phyloP scores from a whole-genome alignment of 768 basidiomycete species.

The Filobasidium wieringae region DNA sequence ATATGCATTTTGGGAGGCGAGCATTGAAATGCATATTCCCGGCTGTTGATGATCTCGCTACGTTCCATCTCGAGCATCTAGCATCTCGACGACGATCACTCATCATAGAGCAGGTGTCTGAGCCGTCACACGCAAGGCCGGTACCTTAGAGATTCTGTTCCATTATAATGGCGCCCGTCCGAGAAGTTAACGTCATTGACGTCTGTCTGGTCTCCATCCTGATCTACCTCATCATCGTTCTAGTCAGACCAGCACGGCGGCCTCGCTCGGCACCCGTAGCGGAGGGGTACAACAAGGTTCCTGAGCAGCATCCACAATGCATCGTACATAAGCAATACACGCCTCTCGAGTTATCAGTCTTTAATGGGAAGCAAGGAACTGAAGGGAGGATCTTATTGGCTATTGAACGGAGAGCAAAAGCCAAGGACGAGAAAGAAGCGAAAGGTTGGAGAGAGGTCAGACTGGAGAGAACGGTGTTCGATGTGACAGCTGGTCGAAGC shows the following conservation, averaged over 20 bases:
- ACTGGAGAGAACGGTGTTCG: slow-evolving; percentile 58
- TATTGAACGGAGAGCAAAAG: slow-evolving; percentile 52
- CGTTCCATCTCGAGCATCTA: no score
- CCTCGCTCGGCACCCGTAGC: neutral
- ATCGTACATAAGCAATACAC: slow-evolving; percentile 68
- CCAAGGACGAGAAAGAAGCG: slow-evolving; percentile 47
- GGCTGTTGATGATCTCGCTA: no score
- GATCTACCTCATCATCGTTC: neutral
- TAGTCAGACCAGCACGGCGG: neutral
- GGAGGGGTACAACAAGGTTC: slow-evolving; percentile 43
- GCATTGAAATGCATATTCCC: no score
- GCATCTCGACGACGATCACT: no score
- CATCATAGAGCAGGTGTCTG: no score
- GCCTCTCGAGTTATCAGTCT: slow-evolving; percentile 59
- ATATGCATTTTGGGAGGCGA: no score
- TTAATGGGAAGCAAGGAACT: slow-evolving; percentile 42
- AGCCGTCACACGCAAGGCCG: no score
- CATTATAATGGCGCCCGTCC: no score
- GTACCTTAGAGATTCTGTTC: no score
- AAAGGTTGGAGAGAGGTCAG: slow-evolving; percentile 71
- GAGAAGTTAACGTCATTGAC: neutral
- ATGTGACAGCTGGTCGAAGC: slow-evolving; percentile 73
- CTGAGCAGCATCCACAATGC: slow-evolving; percentile 64
- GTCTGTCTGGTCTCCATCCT: neutral
- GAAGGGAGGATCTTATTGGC: slow-evolving; percentile 67